Evolutionary conservation across 306 rosid genomes (phyloP), one percentile per base, ranked within the genome.

Genomic region (Vigna mungo): DNA sequence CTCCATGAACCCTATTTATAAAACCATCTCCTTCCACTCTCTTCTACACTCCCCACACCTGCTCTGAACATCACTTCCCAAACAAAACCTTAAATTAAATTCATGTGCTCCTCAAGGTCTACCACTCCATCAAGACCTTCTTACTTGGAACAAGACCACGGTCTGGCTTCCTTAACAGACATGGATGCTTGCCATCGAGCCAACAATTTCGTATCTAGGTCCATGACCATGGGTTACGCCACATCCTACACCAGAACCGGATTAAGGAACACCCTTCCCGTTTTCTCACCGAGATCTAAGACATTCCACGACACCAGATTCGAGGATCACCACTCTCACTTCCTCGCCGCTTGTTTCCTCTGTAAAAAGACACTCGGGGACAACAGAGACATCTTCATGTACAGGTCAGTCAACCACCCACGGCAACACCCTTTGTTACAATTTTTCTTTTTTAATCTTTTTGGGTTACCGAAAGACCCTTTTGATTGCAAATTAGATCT

Each of bases 361-460:
- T 92, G 97, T 85, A 83, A 82, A 75, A 95, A 90, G 65, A 86
- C 88, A 0, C 91, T 95, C 16, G 87, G 87, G 0, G 87, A 82
- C 46, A 87, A 92, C 44, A 75, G 73, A 70, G 99, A 95, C 71
- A 92, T 95, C 90, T 95, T 89, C 89, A 92, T 95, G 99, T 95
- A 95, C 83, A 95, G 99, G 98, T 95, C 75, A 62, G 98, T 95
- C 75, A 62, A 83, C 64, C 25, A 46, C 37, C 59, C 1, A 6
- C 71, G 17, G 17, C 49, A 17, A 20, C 30, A 49, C 20, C 47
- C 49, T 47, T 17, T 58, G 0, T 58, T 0, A 4, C 17, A 61
- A 61, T 15, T 60, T 21, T 21, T 55, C 30, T 21, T 21, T 55
- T 15, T 3, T 13, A 10, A 0, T 15, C 14, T 21, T 55, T 55